Conservation (phyloP, 352 stramenopile genomes). For the Phytophthora podocarpi region DNA sequence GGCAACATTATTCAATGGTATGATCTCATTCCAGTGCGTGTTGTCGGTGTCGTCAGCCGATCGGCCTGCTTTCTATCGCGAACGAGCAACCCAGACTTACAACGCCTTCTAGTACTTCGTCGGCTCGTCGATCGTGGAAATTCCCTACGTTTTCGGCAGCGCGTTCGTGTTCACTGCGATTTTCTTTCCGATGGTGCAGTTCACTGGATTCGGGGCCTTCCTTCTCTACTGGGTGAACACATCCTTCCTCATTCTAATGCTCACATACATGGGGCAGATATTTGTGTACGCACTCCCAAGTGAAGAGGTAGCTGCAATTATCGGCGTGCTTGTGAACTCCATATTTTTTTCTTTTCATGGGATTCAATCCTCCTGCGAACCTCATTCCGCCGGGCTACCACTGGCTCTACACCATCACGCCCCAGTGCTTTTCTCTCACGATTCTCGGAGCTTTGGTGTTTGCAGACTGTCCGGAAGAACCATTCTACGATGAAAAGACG, state of each 20-base stretch:
- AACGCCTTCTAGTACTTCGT: slow-evolving; percentile 70
- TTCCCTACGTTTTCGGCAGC: slow-evolving; percentile 73
- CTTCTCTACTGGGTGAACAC: slow-evolving; percentile 47
- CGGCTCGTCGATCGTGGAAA: slow-evolving; percentile 86
- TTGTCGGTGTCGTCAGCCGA: slow-evolving; percentile 76
- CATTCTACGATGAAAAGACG: slow-evolving; percentile 33
- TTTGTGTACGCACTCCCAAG: slow-evolving; percentile 39
- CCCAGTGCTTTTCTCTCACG: slow-evolving; percentile 32
- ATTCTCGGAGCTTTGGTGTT: slow-evolving; percentile 38
- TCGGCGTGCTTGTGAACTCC: slow-evolving; percentile 34
- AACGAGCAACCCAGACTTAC: slow-evolving; percentile 85
- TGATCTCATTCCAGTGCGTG: slow-evolving; percentile 77
- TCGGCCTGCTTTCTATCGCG: slow-evolving; percentile 88
- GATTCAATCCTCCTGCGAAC: slow-evolving; percentile 39
- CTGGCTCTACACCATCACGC: slow-evolving; percentile 50
- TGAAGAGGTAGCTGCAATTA: slow-evolving; percentile 33
- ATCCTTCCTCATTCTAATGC: slow-evolving; percentile 40
- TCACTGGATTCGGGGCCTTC: slow-evolving; percentile 37
- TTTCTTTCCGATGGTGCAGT: slow-evolving; percentile 52
- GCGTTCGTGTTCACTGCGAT: slow-evolving; percentile 35
- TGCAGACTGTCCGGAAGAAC: slow-evolving; percentile 35
- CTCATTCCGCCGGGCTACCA: slow-evolving; percentile 40
- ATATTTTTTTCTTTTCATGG: slow-evolving; percentile 50
- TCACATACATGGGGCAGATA: slow-evolving; percentile 45
- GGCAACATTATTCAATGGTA: slow-evolving; percentile 80